Conservation (phyloP, 2,329 filamentous ascomycete genomes). For the Penicillium sp. region DNA sequence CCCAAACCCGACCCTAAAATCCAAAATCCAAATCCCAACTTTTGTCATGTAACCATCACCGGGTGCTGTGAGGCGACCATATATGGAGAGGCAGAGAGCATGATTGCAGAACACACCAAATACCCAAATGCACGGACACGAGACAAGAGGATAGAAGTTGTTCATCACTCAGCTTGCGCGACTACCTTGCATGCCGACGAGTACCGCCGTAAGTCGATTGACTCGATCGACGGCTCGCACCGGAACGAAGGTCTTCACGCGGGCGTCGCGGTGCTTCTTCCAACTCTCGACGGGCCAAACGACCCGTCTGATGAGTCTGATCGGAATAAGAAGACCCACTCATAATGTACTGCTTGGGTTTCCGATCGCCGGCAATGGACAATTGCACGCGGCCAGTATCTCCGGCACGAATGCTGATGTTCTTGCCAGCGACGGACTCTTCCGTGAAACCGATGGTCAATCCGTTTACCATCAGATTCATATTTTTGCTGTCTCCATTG, state of each 20-base stretch:
- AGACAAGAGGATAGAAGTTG: slow-evolving; percentile 7
- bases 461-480: slow-evolving; percentile 46
- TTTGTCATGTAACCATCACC: slow-evolving; percentile 21
- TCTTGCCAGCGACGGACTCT: slow-evolving; percentile 43
- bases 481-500: slow-evolving; percentile 42
- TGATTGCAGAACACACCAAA: slow-evolving; percentile 11
- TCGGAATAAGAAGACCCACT: slow-evolving; percentile 38
- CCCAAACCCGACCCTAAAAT: slow-evolving; percentile 10
- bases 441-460: slow-evolving; percentile 45
- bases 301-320: slow-evolving; percentile 41
- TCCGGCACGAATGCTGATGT: slow-evolving; percentile 44
- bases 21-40: slow-evolving; percentile 20
- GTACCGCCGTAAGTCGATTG: slow-evolving; percentile 42
- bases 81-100: slow-evolving; percentile 13
- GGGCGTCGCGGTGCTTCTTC: slow-evolving; percentile 38
- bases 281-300: slow-evolving; percentile 36
- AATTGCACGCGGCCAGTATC: slow-evolving; percentile 44
- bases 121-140: slow-evolving; percentile 4
- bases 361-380: slow-evolving; percentile 43
- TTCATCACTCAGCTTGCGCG: background rate
- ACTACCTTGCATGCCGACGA: slow-evolving; percentile 14
- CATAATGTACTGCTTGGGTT: slow-evolving; percentile 42
- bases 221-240: slow-evolving; percentile 43
- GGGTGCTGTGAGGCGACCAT: slow-evolving; percentile 13
- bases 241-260: slow-evolving; percentile 42